These are phyloP conservation scores for Agrocybe chaxingu DNA, from an alignment of 768 basidiomycete genomes.

Conservation along the genomic window DNA sequence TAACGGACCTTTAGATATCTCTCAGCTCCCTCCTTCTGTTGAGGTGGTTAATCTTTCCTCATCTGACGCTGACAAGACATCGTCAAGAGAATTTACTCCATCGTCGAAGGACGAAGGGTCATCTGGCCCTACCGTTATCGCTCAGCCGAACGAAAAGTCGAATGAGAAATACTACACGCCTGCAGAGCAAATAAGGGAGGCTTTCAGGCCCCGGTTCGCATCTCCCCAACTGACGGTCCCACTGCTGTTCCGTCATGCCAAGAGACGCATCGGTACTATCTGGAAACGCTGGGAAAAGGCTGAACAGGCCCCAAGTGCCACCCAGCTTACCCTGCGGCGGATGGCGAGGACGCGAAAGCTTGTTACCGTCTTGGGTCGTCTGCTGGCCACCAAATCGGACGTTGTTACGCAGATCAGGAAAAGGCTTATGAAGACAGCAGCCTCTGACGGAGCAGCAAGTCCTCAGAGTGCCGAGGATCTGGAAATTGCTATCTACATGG, in stretches of 20 bases:
- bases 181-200: conserved; percentile 18
- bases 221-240: conserved; percentile 30
- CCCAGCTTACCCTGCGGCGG: conserved; percentile 56
- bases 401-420: conserved; percentile 80
- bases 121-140: not conserved
- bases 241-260: conserved; percentile 32
- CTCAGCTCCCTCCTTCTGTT: not conserved
- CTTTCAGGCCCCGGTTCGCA: conserved; percentile 28
- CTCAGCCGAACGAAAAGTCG: conserved; percentile 13
- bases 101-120: not conserved
- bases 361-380: conserved; percentile 72
- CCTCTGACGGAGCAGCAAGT: conserved; percentile 11
- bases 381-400: conserved; percentile 79
- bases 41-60: conserved; percentile 1
- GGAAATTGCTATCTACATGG: conserved; percentile 84
- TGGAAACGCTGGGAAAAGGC: conserved; percentile 20
- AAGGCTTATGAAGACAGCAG: conserved; percentile 45
- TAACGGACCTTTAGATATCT: conserved; percentile 17
- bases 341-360: conserved; percentile 79
- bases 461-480: conserved; percentile 44
- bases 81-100: not conserved
- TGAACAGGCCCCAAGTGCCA: conserved; percentile 25
- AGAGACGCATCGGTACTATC: conserved; percentile 24
- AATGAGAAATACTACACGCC: conserved; percentile 4
- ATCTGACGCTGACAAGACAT: no score